Evolutionary conservation across 768 basidiomycete species (phyloP).

Genomic region (Podaxis pistillaris): DNA sequence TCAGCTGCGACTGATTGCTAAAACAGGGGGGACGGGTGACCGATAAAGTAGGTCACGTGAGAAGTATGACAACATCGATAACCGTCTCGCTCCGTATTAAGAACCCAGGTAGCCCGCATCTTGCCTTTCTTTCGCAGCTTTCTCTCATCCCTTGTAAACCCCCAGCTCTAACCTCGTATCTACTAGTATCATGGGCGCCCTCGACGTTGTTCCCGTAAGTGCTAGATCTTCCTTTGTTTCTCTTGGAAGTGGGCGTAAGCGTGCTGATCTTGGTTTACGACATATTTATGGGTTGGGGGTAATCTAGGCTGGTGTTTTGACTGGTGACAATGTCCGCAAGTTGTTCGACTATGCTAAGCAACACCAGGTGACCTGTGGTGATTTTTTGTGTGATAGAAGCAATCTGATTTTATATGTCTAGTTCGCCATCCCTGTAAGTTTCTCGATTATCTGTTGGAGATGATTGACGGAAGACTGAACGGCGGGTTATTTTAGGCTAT

Average conservation of each 20-base stretch:
- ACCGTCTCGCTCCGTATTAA: constrained; percentile 12
- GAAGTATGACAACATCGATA: constrained; percentile 17
- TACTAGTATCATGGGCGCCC: constrained; percentile 62
- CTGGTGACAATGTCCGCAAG: constrained; percentile 93
- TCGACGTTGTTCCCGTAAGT: constrained; percentile 82
- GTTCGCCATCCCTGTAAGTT: constrained; percentile 85
- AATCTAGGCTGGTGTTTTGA: constrained; percentile 85
- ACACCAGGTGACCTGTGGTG: constrained; percentile 58
- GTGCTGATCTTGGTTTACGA: background rate
- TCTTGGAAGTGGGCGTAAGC: background rate
- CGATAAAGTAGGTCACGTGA: constrained; percentile 16
- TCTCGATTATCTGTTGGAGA: background rate
- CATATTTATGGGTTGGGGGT: background rate
- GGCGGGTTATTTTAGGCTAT: constrained; percentile 53
- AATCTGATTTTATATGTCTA: constrained; percentile 23
- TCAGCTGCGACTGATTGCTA: background rate
- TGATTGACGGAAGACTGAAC: constrained; percentile 8
- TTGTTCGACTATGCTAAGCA: constrained; percentile 93
- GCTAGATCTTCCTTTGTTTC: background rate
- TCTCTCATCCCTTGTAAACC: background rate
- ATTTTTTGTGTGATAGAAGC: background rate
- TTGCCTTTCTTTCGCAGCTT: constrained; percentile 9
- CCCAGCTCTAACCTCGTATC: background rate
- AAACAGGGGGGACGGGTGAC: constrained; percentile 7
- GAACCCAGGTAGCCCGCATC: constrained; percentile 6